Conservation (phyloP, 176 grass and related monocot genomes). For the Echinochloa phyllopogon region DNA sequence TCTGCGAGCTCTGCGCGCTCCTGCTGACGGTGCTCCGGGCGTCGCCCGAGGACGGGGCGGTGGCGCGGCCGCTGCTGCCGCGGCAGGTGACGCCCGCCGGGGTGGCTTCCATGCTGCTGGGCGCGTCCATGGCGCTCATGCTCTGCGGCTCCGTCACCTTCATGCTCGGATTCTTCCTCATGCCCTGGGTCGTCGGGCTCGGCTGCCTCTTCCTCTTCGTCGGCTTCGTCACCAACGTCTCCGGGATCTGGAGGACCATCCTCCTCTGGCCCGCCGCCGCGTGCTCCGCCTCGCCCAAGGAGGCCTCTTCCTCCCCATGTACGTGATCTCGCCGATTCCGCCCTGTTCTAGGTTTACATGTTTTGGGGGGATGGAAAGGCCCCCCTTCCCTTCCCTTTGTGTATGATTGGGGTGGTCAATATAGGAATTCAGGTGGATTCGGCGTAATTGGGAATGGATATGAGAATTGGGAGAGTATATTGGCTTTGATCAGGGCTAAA, state of each 20-base stretch:
- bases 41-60: constrained; percentile 15
- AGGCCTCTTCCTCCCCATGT: constrained; percentile 36
- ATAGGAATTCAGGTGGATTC: background rate
- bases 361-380: background rate
- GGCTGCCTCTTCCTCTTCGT: constrained; percentile 73
- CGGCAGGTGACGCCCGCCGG: constrained; percentile 63
- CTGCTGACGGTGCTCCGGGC: constrained; percentile 56
- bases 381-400: background rate
- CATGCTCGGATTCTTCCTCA: constrained; percentile 93
- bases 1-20: constrained; percentile 74
- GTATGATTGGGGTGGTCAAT: background rate
- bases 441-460: background rate
- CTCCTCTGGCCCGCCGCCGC: constrained; percentile 58
- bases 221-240: constrained; percentile 78
- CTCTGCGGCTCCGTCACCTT: constrained; percentile 85
- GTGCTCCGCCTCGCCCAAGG: constrained; percentile 31
- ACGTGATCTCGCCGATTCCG: constrained; percentile 36
- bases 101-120: constrained; percentile 76
- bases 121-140: constrained; percentile 86
- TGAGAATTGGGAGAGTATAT: background rate
- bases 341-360: constrained; percentile 5
- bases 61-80: constrained; percentile 22
- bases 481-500: background rate
- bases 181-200: constrained; percentile 88
- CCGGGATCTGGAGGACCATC: constrained; percentile 64